These are phyloP conservation scores for Rhytidhysteron rufulum DNA, from an alignment of 2,329 filamentous ascomycete genomes.

Conservation along the genomic window DNA sequence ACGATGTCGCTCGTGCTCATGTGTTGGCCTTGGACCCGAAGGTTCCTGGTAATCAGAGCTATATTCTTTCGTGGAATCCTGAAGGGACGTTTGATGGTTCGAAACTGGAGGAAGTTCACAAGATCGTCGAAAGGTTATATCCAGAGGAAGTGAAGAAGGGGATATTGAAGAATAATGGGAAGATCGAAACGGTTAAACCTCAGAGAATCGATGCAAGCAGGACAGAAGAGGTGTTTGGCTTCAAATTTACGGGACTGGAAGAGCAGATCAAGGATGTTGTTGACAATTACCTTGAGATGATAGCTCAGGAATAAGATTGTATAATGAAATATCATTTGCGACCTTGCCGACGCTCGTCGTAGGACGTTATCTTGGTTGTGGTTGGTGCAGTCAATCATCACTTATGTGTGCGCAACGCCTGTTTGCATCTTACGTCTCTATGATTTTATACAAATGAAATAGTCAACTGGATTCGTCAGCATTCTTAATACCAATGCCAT, in stretches of 20 bases:
- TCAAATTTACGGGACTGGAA: background rate
- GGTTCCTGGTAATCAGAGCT: background rate
- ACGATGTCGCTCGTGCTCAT: conserved; percentile 1
- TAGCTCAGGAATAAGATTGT: conserved; percentile 3
- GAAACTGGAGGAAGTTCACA: background rate
- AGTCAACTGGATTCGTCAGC: no score
- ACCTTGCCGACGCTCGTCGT: no score
- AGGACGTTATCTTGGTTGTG: no score
- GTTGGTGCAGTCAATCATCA: no score
- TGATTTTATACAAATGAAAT: no score
- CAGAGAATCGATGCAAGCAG: background rate
- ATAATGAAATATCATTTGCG: no score
- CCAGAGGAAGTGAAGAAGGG: conserved; percentile 2
- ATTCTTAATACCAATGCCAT: no score
- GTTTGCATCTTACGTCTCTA: no score
- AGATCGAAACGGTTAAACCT: background rate
- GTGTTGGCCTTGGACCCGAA: background rate
- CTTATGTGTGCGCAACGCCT: no score
- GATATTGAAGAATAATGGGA: background rate
- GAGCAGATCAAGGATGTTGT: conserved; percentile 3
- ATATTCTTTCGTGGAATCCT: background rate
- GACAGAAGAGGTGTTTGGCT: conserved; percentile 3
- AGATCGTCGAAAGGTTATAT: background rate
- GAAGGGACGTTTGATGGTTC: background rate
- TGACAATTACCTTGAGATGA: background rate